These are phyloP conservation scores for Coemansia sp. DNA, from an alignment of 192 early-diverging fungal genomes.

Conservation along the genomic window DNA sequence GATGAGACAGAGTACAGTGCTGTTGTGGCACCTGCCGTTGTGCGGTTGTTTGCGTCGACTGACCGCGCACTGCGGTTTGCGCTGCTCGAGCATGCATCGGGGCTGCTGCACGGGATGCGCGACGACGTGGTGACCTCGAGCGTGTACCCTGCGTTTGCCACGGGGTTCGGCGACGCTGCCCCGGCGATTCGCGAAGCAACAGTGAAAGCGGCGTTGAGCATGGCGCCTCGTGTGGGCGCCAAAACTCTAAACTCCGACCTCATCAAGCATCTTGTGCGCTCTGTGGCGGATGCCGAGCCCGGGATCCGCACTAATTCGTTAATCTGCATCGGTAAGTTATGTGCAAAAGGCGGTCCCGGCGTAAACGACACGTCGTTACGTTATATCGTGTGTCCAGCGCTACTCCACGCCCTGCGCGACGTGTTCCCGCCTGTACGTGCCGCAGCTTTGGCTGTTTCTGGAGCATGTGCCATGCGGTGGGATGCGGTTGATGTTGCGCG, in stretches of 20 bases:
- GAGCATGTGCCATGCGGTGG: slow-evolving; percentile 67
- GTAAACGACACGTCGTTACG: slow-evolving; percentile 74
- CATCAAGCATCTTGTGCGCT: slow-evolving; percentile 81
- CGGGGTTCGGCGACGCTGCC: slow-evolving; percentile 85
- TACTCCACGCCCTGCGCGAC: slow-evolving; percentile 79
- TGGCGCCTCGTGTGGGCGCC: slow-evolving; percentile 66
- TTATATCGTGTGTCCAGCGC: slow-evolving; percentile 80
- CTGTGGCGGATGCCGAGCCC: slow-evolving; percentile 87
- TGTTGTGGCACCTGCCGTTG: slow-evolving; percentile 68
- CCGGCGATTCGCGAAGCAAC: slow-evolving; percentile 90
- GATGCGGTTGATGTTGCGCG: slow-evolving; percentile 70
- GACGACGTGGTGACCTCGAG: slow-evolving; percentile 72
- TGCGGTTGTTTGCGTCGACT: slow-evolving; percentile 83
- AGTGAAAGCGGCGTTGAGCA: slow-evolving; percentile 76
- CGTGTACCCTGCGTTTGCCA: slow-evolving; percentile 84
- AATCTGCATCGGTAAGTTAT: slow-evolving; percentile 92
- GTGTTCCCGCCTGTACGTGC: slow-evolving; percentile 84
- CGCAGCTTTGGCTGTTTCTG: slow-evolving; percentile 75
- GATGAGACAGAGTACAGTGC: slow-evolving; percentile 64
- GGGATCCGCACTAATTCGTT: slow-evolving; percentile 96
- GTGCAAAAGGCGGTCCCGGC: slow-evolving; percentile 55
- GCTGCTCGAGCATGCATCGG: slow-evolving; percentile 77
- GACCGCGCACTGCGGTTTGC: slow-evolving; percentile 85
- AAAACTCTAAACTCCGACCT: slow-evolving; percentile 69
- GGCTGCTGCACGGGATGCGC: slow-evolving; percentile 69